Evolutionary conservation across 352 stramenopile species (phyloP), one percentile per base, ranked within the genome.

Genomic region (Phytophthora rubi): DNA sequence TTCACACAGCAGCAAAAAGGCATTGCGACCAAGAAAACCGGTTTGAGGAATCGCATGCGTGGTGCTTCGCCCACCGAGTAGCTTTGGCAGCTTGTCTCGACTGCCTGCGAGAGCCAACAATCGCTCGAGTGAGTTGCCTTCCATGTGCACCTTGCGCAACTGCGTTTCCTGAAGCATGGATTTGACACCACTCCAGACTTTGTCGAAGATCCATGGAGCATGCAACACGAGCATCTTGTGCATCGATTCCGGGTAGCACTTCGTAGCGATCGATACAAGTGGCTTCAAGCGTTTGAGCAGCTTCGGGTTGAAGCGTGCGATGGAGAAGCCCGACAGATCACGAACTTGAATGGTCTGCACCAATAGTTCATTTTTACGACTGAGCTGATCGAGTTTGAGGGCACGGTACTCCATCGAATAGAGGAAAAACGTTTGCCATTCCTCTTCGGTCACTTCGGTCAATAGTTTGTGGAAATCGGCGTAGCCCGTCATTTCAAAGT

Each of bases 401-500:
- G 86, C 74, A 16, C 82, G 81, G 59, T 87, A 86, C 62, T 93
- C 86, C 73, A 93, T 87, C n/a, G 86, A 85, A 64, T 91, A 90
- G 15, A 91, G 67, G 37, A 82, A 86, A 59, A 90, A 93, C 7
- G 79, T 76, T 45, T 80, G 78, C 83, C 82, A 92, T 54, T 93
- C 86, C 5, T 91, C 86, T 51, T 93, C 81, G 5, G 73, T 79
- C 32, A 93, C 66, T 55, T 91, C 72, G 21, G 77, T 80, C 4
- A 90, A 33, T n/a, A 93, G 69, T 0, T 80, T 82, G 18, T 77
- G 78, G 5, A 92, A 65, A 62, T 92, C 86, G 5, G 81, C 75
- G 33, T 88, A 90, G 26, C 86, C 86, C 26, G 82, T 79, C 76
- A 91, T 87, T 68, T 93, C 86, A 69, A 91, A 91, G 70, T 80